Conservation (phyloP, 139 green algal species). For the Volvox africanus region DNA sequence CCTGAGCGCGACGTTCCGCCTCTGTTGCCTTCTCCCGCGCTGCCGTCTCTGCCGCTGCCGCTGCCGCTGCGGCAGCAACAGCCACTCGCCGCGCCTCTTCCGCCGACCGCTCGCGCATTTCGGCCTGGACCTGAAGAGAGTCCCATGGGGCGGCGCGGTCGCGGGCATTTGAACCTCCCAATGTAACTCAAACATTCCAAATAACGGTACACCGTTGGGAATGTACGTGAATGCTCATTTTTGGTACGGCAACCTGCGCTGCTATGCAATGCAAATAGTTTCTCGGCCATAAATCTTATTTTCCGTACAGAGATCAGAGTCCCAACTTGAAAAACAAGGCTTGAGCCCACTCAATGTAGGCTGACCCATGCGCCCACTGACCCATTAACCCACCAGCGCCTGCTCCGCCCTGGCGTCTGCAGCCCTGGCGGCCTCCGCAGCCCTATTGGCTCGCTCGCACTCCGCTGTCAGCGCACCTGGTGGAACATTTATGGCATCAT, state of each 20-base stretch:
- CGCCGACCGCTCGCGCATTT: neutral
- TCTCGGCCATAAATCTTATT: no score
- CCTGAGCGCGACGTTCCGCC: neutral
- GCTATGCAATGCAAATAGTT: no score
- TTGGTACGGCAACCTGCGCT: no score
- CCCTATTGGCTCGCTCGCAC: neutral
- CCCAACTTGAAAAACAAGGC: no score
- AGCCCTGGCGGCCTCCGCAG: neutral
- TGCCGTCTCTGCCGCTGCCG: neutral
- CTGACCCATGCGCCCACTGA: neutral
- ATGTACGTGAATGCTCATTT: no score
- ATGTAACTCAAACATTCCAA: no score
- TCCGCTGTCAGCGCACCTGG: conserved; percentile 18
- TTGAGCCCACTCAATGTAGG: no score
- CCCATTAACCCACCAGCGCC: neutral
- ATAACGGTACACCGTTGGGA: no score
- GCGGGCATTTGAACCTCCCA: no score
- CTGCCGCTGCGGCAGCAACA: neutral
- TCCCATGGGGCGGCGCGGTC: no score
- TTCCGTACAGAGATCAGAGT: no score
- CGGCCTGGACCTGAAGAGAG: neutral
- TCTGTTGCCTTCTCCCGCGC: neutral
- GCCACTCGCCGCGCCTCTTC: neutral
- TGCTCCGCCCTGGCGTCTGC: neutral
- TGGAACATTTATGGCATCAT: neutral